Conservation (phyloP, 2,329 filamentous ascomycete genomes). For the Cephalotrichum gorgonifer region DNA sequence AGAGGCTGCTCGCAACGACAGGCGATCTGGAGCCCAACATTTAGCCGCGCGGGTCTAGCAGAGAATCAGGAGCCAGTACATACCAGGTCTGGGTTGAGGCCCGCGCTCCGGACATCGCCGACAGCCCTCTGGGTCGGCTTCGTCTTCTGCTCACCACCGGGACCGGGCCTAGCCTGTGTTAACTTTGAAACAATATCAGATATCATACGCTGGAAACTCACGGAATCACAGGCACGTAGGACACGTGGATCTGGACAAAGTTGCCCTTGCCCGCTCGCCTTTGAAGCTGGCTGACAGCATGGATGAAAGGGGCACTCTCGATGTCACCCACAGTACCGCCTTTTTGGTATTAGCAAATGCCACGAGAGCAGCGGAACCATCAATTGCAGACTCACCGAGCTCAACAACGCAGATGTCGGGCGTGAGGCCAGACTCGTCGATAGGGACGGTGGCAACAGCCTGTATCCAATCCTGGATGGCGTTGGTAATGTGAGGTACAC, state of each 20-base stretch:
- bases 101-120: conserved; percentile 70
- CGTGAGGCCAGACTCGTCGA: conserved; percentile 71
- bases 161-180: not conserved
- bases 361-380: conserved; percentile 6
- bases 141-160: conserved; percentile 71
- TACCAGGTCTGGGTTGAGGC: conserved; percentile 61
- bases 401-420: conserved; percentile 90
- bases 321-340: conserved; percentile 68
- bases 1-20: conserved; percentile 79
- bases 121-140: conserved; percentile 94
- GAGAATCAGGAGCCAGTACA: conserved; percentile 10
- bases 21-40: conserved; percentile 63
- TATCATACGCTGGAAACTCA: too few species aligned
- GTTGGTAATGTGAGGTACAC: conserved; percentile 81
- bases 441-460: conserved; percentile 72
- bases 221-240: conserved; percentile 60
- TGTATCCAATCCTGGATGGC: conserved; percentile 90
- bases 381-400: conserved; percentile 16
- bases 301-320: conserved; percentile 78
- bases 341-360: not conserved
- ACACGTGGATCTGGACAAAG: conserved; percentile 83
- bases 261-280: conserved; percentile 64
- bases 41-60: not conserved
- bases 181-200: too few species aligned
- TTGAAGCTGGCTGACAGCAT: conserved; percentile 73